Evolutionary conservation across 441 rosid species (phyloP).

Genomic region (Euphorbia neoarborescens): DNA sequence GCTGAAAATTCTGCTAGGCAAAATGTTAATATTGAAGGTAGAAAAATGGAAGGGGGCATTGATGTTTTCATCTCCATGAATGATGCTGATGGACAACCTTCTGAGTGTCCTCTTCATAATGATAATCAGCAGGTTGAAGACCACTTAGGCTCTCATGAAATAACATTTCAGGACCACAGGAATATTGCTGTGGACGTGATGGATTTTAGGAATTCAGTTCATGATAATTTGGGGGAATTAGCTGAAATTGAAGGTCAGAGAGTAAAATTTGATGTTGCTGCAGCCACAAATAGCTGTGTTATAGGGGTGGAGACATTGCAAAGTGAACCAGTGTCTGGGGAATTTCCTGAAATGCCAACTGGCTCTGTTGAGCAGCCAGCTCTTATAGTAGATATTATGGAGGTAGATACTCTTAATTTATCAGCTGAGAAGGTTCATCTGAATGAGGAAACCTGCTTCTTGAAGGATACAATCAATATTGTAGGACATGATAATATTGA

Average conservation of each 20-base stretch:
- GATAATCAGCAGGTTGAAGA: slow-evolving; percentile 33
- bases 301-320: slow-evolving; percentile 24
- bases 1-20: slow-evolving; percentile 34
- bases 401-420: slow-evolving; percentile 27
- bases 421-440: slow-evolving; percentile 28
- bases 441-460: slow-evolving; percentile 26
- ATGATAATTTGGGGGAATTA: slow-evolving; percentile 33
- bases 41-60: slow-evolving; percentile 31
- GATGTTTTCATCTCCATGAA: slow-evolving; percentile 29
- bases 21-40: slow-evolving; percentile 27
- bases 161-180: slow-evolving; percentile 25
- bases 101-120: slow-evolving; percentile 26
- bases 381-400: slow-evolving; percentile 24
- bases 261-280: slow-evolving; percentile 31
- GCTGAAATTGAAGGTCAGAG: slow-evolving; percentile 42
- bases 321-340: slow-evolving; percentile 20
- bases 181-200: slow-evolving; percentile 22
- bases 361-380: slow-evolving; percentile 7
- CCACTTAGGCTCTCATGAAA: slow-evolving; percentile 14
- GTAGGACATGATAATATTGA: slow-evolving; percentile 28
- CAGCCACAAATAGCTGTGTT: slow-evolving; percentile 29
- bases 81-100: slow-evolving; percentile 34
- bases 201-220: slow-evolving; percentile 24
- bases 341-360: slow-evolving; percentile 27
- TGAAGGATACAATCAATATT: slow-evolving; percentile 30